Evolutionary conservation across 2,329 filamentous ascomycete genomes (phyloP).

Genomic region (Ophiostoma sp.): DNA sequence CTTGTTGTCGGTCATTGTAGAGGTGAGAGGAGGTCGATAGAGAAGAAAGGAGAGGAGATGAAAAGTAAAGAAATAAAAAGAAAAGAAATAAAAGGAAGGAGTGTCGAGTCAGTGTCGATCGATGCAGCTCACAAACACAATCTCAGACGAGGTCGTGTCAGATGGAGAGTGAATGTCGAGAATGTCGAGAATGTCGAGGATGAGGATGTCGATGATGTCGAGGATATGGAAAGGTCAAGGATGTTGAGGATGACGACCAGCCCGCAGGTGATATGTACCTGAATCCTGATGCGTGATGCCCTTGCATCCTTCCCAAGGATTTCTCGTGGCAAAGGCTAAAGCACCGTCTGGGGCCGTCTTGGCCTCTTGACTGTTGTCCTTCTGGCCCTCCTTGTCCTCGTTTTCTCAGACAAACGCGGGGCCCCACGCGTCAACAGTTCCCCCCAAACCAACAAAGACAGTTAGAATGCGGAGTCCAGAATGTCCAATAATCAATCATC

Average conservation of each 20-base stretch:
- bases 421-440: background rate
- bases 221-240: background rate
- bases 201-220: background rate
- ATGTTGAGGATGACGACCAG: background rate
- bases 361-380: background rate
- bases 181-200: background rate
- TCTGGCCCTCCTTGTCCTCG: background rate
- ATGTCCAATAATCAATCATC: background rate
- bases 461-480: background rate
- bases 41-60: background rate
- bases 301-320: background rate
- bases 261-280: background rate
- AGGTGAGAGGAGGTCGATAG: background rate
- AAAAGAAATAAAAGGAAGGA: background rate
- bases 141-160: background rate
- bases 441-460: background rate
- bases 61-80: background rate
- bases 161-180: background rate
- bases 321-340: background rate
- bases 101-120: background rate
- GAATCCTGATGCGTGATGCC: background rate
- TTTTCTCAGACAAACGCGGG: background rate
- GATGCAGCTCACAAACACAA: background rate
- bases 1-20: background rate
- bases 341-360: conserved; percentile 7